These are phyloP conservation scores for Rubroboletus satanas DNA, from an alignment of 768 basidiomycete species.

Conservation along the genomic window DNA sequence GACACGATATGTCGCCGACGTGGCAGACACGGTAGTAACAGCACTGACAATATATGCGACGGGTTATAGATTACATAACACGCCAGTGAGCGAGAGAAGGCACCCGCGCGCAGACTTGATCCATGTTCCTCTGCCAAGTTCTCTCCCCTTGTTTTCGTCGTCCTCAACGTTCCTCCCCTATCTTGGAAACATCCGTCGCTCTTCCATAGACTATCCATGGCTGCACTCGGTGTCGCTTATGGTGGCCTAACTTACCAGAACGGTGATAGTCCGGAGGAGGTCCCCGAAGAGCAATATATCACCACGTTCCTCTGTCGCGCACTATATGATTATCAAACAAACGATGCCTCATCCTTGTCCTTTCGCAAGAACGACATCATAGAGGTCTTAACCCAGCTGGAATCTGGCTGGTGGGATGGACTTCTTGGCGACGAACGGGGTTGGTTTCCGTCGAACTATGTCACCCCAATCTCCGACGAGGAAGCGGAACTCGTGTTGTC, in stretches of 20 bases:
- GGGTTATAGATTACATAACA: conserved; percentile 25
- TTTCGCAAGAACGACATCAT: conserved; percentile 88
- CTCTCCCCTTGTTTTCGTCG: conserved; percentile 7
- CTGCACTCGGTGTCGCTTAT: conserved; percentile 25
- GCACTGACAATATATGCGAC: conserved; percentile 1
- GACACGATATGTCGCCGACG: conserved; percentile 1
- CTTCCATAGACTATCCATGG: conserved; percentile 19
- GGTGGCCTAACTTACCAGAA: conserved; percentile 17
- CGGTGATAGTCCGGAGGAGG: conserved; percentile 25
- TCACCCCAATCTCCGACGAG: conserved; percentile 70
- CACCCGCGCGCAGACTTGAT: conserved; percentile 5
- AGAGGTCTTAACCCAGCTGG: conserved; percentile 86
- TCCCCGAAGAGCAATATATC: conserved; percentile 55
- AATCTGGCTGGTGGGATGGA: conserved; percentile 99
- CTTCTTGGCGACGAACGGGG: conserved; percentile 85
- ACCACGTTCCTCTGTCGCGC: conserved; percentile 85
- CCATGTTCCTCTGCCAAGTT: conserved; percentile 16
- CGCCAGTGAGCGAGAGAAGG: conserved; percentile 8
- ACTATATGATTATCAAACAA: conserved; percentile 85
- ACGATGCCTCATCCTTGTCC: conserved; percentile 84
- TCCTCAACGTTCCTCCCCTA: conserved; percentile 5
- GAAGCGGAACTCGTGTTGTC: conserved; percentile 70
- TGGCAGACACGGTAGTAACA: conserved; percentile 5
- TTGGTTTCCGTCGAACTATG: conserved; percentile 98
- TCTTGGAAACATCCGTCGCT: neutral